These are phyloP conservation scores for Hymenoscyphus fraxineus DNA, from an alignment of 2,329 filamentous ascomycete species.

Conservation along the genomic window DNA sequence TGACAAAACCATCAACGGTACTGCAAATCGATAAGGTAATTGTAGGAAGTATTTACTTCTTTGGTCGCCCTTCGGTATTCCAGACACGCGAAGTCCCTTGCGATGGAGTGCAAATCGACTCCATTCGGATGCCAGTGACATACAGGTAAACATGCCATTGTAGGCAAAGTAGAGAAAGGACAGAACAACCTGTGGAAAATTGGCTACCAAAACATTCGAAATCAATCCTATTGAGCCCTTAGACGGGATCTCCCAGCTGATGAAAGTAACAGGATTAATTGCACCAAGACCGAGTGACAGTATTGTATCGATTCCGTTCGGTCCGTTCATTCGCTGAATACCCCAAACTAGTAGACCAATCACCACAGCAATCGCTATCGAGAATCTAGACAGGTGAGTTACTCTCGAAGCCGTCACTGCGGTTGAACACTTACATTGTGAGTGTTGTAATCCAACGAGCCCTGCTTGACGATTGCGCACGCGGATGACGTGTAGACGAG, in stretches of 20 bases:
- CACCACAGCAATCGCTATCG: background rate
- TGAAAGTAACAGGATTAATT: background rate
- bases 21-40: constrained; percentile 36
- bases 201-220: background rate
- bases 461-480: background rate
- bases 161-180: constrained; percentile 32
- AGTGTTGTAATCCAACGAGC: background rate
- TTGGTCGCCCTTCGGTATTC: constrained; percentile 27
- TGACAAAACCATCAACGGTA: constrained; percentile 29
- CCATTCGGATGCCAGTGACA: constrained; percentile 6
- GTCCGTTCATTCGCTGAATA: background rate
- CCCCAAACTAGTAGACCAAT: background rate
- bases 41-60: constrained; percentile 34
- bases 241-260: background rate
- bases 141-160: constrained; percentile 28
- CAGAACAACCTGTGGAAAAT: constrained; percentile 29
- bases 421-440: background rate
- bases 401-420: background rate
- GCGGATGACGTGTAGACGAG: background rate
- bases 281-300: background rate
- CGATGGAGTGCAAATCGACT: constrained; percentile 31
- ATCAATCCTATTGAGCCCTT: background rate
- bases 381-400: background rate
- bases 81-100: constrained; percentile 33
- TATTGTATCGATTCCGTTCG: background rate